Evolutionary conservation across 2,329 filamentous ascomycete species (phyloP).

Genomic region (Trichoderma aggressivum): DNA sequence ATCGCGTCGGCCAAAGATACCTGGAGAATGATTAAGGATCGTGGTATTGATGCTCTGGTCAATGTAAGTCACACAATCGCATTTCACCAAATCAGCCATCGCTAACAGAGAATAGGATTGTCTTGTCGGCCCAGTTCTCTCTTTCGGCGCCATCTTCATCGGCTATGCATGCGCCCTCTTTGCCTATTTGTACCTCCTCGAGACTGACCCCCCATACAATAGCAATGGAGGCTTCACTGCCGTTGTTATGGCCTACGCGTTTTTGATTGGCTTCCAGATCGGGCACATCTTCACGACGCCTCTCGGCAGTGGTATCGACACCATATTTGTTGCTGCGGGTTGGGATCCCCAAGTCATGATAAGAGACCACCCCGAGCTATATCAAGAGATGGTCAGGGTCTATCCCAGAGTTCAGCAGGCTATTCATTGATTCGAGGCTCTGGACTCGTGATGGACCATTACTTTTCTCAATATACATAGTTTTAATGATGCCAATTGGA

Average conservation of each 20-base stretch:
- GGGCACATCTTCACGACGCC: slow-evolving; percentile 88
- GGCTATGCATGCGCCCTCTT: slow-evolving; percentile 78
- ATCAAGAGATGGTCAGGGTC: slow-evolving; percentile 71
- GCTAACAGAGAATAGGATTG: slow-evolving; percentile 55
- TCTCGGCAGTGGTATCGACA: slow-evolving; percentile 82
- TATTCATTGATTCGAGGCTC: slow-evolving; percentile 44
- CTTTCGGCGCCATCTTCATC: slow-evolving; percentile 78
- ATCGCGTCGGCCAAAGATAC: slow-evolving; percentile 84
- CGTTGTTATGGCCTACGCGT: slow-evolving; percentile 78
- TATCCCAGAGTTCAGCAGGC: slow-evolving; percentile 82
- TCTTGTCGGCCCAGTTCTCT: slow-evolving; percentile 69
- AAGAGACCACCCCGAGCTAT: slow-evolving; percentile 77
- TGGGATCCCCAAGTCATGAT: slow-evolving; percentile 73
- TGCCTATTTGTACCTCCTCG: slow-evolving; percentile 81
- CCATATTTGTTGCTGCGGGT: slow-evolving; percentile 78
- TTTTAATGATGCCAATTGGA: background rate
- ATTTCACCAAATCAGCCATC: background rate
- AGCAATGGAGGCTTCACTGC: slow-evolving; percentile 63
- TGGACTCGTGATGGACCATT: background rate
- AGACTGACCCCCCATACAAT: slow-evolving; percentile 80
- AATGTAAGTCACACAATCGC: slow-evolving; percentile 47
- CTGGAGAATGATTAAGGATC: slow-evolving; percentile 87
- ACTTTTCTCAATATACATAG: background rate
- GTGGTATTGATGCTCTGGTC: slow-evolving; percentile 84
- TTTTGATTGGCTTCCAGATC: slow-evolving; percentile 87